A percentile compares a stretch with the other conserved stretches of the same genome.
phyloP scores from a whole-genome alignment of 257 asterid species.

The Solanum etuberosum region DNA sequence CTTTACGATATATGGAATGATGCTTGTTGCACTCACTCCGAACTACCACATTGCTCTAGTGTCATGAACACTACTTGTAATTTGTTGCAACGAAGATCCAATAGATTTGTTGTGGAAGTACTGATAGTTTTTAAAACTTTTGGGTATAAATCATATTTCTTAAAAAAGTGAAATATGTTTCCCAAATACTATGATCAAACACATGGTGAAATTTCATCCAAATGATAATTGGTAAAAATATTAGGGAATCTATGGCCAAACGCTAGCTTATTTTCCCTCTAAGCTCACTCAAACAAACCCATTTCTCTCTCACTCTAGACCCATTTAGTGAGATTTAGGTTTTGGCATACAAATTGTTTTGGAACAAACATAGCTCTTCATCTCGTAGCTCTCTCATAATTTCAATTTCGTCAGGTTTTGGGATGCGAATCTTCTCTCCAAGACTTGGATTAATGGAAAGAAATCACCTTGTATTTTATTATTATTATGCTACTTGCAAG shows the following conservation, averaged over 20 bases:
- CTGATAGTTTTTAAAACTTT: no score
- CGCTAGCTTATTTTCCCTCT: not conserved
- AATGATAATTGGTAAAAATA: not conserved
- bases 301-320: not conserved
- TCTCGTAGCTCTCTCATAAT: not conserved
- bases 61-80: not conserved
- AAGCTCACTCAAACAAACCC: not conserved
- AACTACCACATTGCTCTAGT: not conserved
- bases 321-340: not conserved
- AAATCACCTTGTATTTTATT: no score
- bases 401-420: not conserved
- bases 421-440: not conserved
- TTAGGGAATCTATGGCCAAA: not conserved
- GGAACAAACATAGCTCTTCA: not conserved
- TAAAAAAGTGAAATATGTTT: no score
- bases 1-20: no score
- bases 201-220: not conserved
- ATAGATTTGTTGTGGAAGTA: not conserved
- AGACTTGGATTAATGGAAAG: not conserved
- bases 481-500: not conserved
- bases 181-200: not conserved
- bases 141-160: not conserved
- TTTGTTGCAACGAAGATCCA: not conserved
- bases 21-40: not conserved
- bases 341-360: not conserved